Conservation (phyloP, 2,329 filamentous ascomycete species). For the Aspergillus amoenus region DNA sequence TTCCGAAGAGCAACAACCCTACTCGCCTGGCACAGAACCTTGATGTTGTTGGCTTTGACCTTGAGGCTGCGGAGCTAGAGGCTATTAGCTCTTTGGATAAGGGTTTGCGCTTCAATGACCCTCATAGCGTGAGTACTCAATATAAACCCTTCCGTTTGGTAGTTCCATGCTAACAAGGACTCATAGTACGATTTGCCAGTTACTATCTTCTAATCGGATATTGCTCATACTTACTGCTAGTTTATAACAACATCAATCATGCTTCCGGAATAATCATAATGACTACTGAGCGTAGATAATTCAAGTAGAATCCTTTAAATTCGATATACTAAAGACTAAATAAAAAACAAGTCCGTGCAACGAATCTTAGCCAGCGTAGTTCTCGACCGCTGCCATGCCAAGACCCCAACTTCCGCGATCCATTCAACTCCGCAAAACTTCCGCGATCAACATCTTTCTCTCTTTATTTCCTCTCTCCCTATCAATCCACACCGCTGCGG, state of each 20-base stretch:
- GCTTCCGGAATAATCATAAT: too few relatives aligned
- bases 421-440: too few relatives aligned
- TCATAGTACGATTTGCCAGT: conserved; percentile 49
- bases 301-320: too few relatives aligned
- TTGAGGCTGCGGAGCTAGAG: conserved; percentile 65
- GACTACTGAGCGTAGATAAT: too few relatives aligned
- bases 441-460: too few relatives aligned
- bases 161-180: not conserved
- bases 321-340: too few relatives aligned
- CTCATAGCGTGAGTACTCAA: conserved; percentile 59
- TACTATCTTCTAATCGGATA: conserved; percentile 51
- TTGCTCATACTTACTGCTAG: not conserved
- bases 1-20: conserved; percentile 19
- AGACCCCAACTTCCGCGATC: too few relatives aligned
- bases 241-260: not conserved
- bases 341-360: too few relatives aligned
- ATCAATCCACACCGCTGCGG: too few relatives aligned
- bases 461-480: too few relatives aligned
- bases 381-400: too few relatives aligned
- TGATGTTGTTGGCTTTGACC: conserved; percentile 64
- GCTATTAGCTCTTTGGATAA: conserved; percentile 65
- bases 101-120: conserved; percentile 74
- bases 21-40: conserved; percentile 63
- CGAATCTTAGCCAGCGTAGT: too few relatives aligned
- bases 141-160: not conserved